phyloP scores from a whole-genome alignment of 2,329 filamentous ascomycete genomes.

The Cladosporium velox region DNA sequence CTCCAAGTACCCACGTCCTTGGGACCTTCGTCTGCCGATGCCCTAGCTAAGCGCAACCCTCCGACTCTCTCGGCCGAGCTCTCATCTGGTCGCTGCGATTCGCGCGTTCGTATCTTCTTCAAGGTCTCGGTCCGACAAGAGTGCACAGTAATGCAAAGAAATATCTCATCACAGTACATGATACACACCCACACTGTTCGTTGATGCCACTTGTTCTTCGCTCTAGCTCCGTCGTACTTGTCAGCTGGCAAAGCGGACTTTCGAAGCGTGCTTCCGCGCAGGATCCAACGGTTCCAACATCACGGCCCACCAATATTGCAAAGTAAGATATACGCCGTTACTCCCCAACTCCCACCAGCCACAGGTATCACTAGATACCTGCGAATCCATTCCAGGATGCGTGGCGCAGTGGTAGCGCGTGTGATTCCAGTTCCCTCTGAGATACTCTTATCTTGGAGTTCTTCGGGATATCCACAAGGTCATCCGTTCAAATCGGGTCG shows the following conservation, averaged over 20 bases:
- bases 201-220: neutral
- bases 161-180: neutral
- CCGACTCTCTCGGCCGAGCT: neutral
- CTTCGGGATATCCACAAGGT: neutral
- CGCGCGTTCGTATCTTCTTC: neutral
- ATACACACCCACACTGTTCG: neutral
- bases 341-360: neutral
- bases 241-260: no score
- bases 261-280: no score
- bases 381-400: constrained; percentile 6
- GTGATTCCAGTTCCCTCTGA: constrained; percentile 15
- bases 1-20: neutral
- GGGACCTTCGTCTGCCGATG: neutral
- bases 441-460: neutral
- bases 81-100: neutral
- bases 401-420: constrained; percentile 23
- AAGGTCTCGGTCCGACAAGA: neutral
- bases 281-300: no score
- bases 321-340: neutral
- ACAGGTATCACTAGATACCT: neutral
- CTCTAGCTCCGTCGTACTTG: no score
- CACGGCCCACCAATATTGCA: neutral
- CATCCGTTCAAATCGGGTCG: constrained; percentile 11
- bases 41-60: neutral
- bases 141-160: neutral